Evolutionary conservation across 805 yeast genomes (phyloP), one percentile per base, ranked within the genome.

Genomic region (Huiozyma sinensis): DNA sequence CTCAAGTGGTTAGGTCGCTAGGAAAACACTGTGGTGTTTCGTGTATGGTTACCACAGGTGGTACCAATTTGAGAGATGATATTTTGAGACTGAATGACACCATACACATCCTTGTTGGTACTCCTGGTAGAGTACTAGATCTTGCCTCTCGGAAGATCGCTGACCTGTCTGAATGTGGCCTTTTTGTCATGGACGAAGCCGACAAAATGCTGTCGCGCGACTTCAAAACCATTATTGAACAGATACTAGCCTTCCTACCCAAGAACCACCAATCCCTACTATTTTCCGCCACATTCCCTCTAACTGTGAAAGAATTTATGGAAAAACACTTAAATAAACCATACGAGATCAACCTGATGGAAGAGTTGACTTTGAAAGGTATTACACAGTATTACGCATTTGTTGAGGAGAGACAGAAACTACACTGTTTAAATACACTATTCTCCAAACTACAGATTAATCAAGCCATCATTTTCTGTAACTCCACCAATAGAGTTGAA

Each of bases 11-110:
- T 44, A 83, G 90, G 66, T 89, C 97, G 9, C 73, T 92, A 50
- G 97, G 97, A 47, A 88, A 88, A 63, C 97, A 92, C 65, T 72
- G 92, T 65, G 90, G 88, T 31, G 72, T 88, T 52, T 82, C 89
- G 61, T 87, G 92, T 60, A 90, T 92, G 97, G 97, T 90, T 45
- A 83, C 97, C 66, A 92, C 97, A 9, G 98, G 98, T 65, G 98
- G 98, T 60, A 92, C 98, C 39, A 77, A 83, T 46, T 72, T 92
- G 53, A 81, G 83, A 67, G 98, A 92, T 67, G 98, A 92, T 66
- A 90, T 92, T 57, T 65, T 92, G 57, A 82, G 98, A 72, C 73
- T 92, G 56, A 78, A 84, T 57, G 97, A 90, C 42, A 82, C 95
- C 9, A 97, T 92, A 34, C 97, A 92, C 64, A 77, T 92, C 36